Conservation (phyloP, 2,329 filamentous ascomycete genomes). For the Claviceps maximensis region DNA sequence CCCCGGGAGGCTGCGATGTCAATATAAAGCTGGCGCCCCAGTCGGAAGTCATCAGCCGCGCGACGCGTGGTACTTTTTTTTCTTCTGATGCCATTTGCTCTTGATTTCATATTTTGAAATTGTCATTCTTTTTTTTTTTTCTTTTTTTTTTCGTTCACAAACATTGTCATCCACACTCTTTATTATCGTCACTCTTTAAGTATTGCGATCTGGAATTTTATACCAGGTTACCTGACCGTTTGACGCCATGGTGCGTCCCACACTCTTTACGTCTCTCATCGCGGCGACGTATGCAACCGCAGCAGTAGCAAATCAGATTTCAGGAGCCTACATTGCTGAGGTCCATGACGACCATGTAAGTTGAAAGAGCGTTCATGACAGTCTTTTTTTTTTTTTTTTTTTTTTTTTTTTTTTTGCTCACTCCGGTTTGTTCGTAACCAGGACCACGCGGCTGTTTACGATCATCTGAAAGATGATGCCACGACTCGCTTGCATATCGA, state of each 20-base stretch:
- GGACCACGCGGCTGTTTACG: slow-evolving; percentile 1
- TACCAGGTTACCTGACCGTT: not conserved
- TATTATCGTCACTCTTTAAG: not conserved
- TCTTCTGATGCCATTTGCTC: not conserved
- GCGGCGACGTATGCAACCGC: slow-evolving; percentile 16
- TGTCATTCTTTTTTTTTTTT: not conserved
- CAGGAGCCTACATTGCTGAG: slow-evolving; percentile 40
- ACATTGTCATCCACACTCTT: not conserved
- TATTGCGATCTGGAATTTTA: not conserved
- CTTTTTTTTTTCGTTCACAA: not conserved
- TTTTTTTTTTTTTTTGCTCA: too few species aligned
- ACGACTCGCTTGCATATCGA: slow-evolving; percentile 33
- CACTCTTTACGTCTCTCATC: slow-evolving; percentile 7
- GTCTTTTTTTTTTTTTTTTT: not conserved
- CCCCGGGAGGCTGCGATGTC: not conserved
- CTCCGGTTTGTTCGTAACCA: too few species aligned
- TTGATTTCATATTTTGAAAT: not conserved
- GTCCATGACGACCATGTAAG: slow-evolving; percentile 35
- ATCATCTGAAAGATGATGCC: slow-evolving; percentile 14
- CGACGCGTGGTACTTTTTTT: not conserved
- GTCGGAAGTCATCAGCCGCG: too few species aligned
- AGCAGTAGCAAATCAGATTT: slow-evolving; percentile 20
- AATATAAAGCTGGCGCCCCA: not conserved
- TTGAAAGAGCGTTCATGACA: not conserved
- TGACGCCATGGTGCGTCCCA: slow-evolving; percentile 6